Base-by-base conservation (phyloP, 192 early-diverging fungal species). In the Mortierella claussenii region DNA sequence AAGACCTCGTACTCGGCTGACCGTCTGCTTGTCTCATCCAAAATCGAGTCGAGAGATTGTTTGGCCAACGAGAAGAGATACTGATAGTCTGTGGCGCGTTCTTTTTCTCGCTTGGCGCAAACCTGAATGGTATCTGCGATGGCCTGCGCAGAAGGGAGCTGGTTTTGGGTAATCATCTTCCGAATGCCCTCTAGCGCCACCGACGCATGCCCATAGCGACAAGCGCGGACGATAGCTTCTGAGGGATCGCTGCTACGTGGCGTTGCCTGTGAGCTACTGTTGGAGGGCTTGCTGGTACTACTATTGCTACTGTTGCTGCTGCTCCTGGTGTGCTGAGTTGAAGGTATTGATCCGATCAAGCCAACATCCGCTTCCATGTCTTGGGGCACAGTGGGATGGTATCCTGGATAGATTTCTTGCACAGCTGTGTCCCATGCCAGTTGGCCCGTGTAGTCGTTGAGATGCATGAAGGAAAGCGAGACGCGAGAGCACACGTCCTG, bases 371-470 rank as follows among this genome's bases (percentile, higher is more conserved):
- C 51, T 18, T 53, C 59, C 46, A 61, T 20, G 24, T 61, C 58
- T 6, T 48, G 15, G 3, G 64, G 46, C 9, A 62, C 44, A 5
- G 59, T 46, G 8, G 64, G 43, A 23, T 45, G 50, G 37, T 61
- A 76, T 36, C 73, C 73, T 11, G 73, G 73, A 27, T 76, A 76
- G 24, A 76, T 76, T 46, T 76, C 73, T 43, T 76, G 73, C 6
- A 76, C 73, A 13, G 73, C 73, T 34, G 73, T 76, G 47, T 76
- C 73, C 73, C 73, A 76, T 12, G 73, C 73, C 8, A 76, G 59
- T 52, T 76, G 73, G 1, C 73, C 73, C 10, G 73, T 66, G 48
- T 66, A 76, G 23, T 76, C 73, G 47, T 60, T 60, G 17, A 67
- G 20, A 20, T 61, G 44, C 52, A 55, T 67, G 40, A 76, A 76